Evolutionary conservation across 305 asterid species (phyloP).

Genomic region (Solanum hybrid): DNA sequence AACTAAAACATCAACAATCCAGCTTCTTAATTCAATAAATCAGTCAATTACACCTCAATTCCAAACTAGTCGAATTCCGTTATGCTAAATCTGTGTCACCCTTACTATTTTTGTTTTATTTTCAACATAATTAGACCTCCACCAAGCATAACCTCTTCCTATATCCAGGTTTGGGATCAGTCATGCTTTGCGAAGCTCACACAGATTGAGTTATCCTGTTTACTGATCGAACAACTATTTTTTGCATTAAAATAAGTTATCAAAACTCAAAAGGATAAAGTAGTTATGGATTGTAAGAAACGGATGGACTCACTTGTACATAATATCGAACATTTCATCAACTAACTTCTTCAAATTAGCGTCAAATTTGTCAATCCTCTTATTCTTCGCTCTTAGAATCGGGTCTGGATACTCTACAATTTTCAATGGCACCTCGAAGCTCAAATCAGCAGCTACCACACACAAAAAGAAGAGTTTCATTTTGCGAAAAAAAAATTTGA

Average conservation of each 20-base stretch:
- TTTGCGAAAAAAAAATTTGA: background rate
- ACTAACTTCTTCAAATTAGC: conserved; percentile 66
- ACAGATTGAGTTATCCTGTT: background rate
- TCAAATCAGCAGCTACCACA: conserved; percentile 64
- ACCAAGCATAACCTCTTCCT: background rate
- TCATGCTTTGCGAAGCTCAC: background rate
- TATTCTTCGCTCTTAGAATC: conserved; percentile 68
- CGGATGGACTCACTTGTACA: conserved; percentile 57
- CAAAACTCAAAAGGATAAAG: background rate
- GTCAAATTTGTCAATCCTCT: conserved; percentile 53
- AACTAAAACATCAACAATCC: background rate
- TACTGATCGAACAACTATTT: background rate
- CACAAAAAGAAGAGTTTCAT: background rate
- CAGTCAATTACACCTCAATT: background rate
- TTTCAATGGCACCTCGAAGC: conserved; percentile 45
- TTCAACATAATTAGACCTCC: background rate
- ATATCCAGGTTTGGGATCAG: background rate
- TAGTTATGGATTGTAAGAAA: background rate
- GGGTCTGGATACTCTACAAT: conserved; percentile 80
- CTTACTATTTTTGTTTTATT: background rate
- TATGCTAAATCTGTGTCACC: background rate
- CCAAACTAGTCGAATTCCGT: background rate
- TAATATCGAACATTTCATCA: conserved; percentile 82
- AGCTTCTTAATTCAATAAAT: background rate
- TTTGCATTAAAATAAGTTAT: background rate